phyloP scores from a whole-genome alignment of 176 grass and related monocot species.

The Guadua angustifolia region DNA sequence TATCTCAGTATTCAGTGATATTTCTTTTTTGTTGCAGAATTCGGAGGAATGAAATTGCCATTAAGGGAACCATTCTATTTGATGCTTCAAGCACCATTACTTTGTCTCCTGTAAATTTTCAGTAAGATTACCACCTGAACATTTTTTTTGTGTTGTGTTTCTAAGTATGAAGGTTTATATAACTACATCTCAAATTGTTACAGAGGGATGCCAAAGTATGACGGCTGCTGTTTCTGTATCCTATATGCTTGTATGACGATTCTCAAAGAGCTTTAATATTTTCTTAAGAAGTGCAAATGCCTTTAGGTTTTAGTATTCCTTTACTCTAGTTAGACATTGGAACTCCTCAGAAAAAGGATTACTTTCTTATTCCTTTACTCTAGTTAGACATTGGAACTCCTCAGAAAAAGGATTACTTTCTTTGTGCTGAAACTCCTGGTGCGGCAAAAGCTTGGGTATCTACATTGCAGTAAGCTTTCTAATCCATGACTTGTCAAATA shows the following conservation, averaged over 20 bases:
- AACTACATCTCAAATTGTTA: slow-evolving; percentile 39
- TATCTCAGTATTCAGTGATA: slow-evolving; percentile 16
- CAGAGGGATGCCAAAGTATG: slow-evolving; percentile 94
- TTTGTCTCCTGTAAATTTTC: slow-evolving; percentile 92
- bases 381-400: slow-evolving; percentile 86
- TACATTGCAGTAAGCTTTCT: slow-evolving; percentile 84
- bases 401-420: slow-evolving; percentile 98
- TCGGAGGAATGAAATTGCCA: slow-evolving; percentile 72
- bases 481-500: slow-evolving; percentile 31
- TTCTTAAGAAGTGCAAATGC: neutral
- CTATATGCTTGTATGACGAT: slow-evolving; percentile 20
- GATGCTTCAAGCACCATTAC: slow-evolving; percentile 94
- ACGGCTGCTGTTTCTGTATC: slow-evolving; percentile 99
- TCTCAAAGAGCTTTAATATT: slow-evolving; percentile 24
- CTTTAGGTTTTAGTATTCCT: slow-evolving; percentile 56
- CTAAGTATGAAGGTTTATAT: slow-evolving; percentile 25
- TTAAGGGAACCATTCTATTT: slow-evolving; percentile 86
- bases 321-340: slow-evolving; percentile 77
- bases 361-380: slow-evolving; percentile 75
- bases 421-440: slow-evolving; percentile 94
- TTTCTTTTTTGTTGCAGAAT: slow-evolving; percentile 60
- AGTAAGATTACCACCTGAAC: slow-evolving; percentile 58
- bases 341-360: slow-evolving; percentile 98
- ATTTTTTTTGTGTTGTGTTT: neutral
- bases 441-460: slow-evolving; percentile 95